Base-by-base conservation (phyloP, 257 asterid genomes). In the Solanum gracilifrons region DNA sequence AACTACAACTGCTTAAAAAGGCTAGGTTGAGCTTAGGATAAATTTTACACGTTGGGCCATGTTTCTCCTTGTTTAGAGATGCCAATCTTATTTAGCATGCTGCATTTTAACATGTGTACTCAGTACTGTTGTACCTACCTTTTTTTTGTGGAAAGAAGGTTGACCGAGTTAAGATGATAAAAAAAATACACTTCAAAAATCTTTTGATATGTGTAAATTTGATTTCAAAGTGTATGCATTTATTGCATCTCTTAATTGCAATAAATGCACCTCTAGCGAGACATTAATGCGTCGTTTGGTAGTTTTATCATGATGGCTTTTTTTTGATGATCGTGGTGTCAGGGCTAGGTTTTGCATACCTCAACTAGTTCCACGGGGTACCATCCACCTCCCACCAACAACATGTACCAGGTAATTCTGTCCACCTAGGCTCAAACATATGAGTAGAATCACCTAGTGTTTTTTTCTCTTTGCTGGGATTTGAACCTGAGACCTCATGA, bases 1-100 rank as follows among this genome's bases (percentile, higher is more conserved):
- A 27, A 58, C 90, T 3, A 68, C 84, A 16, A 84, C 89, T 37
- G 88, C 90, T 72, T 90, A 31, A 86, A 55, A 9, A 29, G 21
- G 29, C 73, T 55, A 5, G 13, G 23, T 58, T 73, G 82, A 73
- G 82, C 82, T 73, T 33, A 3, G 37, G 46, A 73, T 35, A 18
- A 73, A 73, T 73, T 73, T 73, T 7, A 37, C 29, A 18, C 9
- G 48, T 20, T 10, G 82, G 48, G 39, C 82, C 82, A 73, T 35
- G 48, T 73, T 73, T 35, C 82, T 73, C 43, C 39, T 73, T 35
- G 46, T 35, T 73, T 73, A 20, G 82, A 33, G 46, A 73, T 73
- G n/a, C 29, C 82, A 73, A 73, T 73, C 82, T 73, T 35, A 35
- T 73, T 35, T 35, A 27, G 27, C 12, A 23, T 71, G 29, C 27